A percentile compares a stretch with the other conserved stretches of the same genome.
Evolutionary conservation across 2,329 filamentous ascomycete species (phyloP).

Genomic region (Fusarium solani-melongenae): DNA sequence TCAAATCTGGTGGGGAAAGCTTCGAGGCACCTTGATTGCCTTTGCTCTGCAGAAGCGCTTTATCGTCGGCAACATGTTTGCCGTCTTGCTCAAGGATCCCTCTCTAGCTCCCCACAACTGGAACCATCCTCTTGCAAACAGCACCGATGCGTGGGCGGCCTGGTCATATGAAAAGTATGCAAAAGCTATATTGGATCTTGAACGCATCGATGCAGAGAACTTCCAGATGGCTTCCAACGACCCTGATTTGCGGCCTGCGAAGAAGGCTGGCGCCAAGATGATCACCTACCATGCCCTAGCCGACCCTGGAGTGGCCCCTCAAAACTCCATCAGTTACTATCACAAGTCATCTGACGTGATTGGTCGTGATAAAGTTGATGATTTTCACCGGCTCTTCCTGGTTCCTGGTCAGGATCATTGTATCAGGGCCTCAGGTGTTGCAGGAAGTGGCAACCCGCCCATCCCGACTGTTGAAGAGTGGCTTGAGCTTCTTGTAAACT

Average conservation of each 20-base stretch:
- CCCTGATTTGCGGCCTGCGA: background rate
- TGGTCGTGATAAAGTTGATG: background rate
- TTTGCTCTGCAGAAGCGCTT: background rate
- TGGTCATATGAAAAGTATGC: background rate
- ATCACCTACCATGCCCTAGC: background rate
- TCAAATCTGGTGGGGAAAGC: background rate
- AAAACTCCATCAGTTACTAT: background rate
- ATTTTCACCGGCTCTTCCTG: background rate
- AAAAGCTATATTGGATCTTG: background rate
- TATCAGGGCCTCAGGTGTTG: background rate
- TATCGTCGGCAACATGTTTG: background rate
- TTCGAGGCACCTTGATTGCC: background rate
- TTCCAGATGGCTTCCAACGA: background rate
- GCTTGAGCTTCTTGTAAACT: background rate
- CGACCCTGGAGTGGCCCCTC: background rate
- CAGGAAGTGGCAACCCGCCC: background rate
- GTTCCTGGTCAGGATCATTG: background rate
- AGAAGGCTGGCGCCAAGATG: background rate
- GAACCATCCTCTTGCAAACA: background rate
- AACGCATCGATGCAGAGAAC: background rate
- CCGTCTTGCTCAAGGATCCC: background rate
- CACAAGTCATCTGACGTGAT: background rate
- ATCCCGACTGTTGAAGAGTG: background rate
- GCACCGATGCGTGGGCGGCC: background rate
- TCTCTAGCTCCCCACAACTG: background rate